phyloP scores from a whole-genome alignment of 2,329 filamentous ascomycete species.

The Elsinoe necatrix region DNA sequence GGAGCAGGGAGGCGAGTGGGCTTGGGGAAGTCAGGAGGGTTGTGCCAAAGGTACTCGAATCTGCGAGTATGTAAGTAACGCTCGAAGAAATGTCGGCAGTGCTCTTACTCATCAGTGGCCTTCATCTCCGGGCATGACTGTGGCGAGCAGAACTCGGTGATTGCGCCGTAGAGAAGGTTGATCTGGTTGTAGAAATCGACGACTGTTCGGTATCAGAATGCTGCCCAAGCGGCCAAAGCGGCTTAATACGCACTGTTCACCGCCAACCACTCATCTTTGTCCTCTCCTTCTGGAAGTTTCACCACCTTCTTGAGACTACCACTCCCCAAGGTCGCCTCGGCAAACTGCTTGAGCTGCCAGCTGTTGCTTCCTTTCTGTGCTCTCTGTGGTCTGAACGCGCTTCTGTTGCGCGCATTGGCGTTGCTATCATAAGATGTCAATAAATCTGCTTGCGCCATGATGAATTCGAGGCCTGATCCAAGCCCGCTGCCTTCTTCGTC shows the following conservation, averaged over 20 bases:
- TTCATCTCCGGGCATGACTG: conserved; percentile 99
- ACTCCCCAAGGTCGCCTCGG: conserved; percentile 89
- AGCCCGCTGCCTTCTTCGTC: conserved; percentile 19
- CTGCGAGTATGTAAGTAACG: conserved; percentile 35
- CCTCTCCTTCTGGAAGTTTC: conserved; percentile 92
- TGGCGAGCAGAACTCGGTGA: conserved; percentile 97
- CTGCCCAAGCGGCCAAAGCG: not conserved
- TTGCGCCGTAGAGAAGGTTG: conserved; percentile 95
- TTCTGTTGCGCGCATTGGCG: conserved; percentile 60
- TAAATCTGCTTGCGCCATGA: conserved; percentile 30
- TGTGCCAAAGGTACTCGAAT: conserved; percentile 99
- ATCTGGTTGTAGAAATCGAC: conserved; percentile 99
- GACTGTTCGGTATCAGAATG: conserved; percentile 47
- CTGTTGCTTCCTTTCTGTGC: conserved; percentile 77
- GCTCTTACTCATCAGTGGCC: conserved; percentile 85
- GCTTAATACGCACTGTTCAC: conserved; percentile 69
- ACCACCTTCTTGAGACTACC: conserved; percentile 94
- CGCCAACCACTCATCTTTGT: conserved; percentile 95
- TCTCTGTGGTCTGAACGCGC: conserved; percentile 83
- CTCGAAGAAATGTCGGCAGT: not conserved
- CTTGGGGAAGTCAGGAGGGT: conserved; percentile 84
- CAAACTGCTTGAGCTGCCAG: conserved; percentile 95
- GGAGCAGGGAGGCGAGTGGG: conserved; percentile 98
- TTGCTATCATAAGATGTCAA: conserved; percentile 35
- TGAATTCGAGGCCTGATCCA: conserved; percentile 21